Evolutionary conservation across 495 filamentous ascomycete species (phyloP).

Genomic region (Penicillium lagena): DNA sequence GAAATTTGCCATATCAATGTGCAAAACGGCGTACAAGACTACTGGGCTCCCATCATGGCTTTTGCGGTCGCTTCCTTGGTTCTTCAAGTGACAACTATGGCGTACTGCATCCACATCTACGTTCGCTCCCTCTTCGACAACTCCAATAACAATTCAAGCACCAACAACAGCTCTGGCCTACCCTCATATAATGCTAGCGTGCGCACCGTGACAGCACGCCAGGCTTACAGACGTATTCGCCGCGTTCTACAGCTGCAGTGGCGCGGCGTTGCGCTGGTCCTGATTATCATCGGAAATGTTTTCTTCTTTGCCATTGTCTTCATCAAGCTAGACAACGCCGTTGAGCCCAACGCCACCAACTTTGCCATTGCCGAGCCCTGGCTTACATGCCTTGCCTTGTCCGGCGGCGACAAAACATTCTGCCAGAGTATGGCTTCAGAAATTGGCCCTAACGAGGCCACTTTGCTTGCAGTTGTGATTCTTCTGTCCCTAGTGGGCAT

Average conservation of each 20-base stretch:
- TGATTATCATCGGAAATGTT: constrained; percentile 82
- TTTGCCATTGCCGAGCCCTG: constrained; percentile 52
- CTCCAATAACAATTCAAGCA: constrained; percentile 32
- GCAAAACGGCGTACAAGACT: constrained; percentile 66
- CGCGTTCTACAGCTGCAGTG: constrained; percentile 91
- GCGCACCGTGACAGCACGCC: constrained; percentile 75
- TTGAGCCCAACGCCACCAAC: constrained; percentile 49
- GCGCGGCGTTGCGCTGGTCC: constrained; percentile 80
- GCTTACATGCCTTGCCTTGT: constrained; percentile 61
- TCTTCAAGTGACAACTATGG: constrained; percentile 78
- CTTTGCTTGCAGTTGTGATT: constrained; percentile 72
- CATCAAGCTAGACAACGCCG: constrained; percentile 71
- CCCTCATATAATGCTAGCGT: constrained; percentile 77
- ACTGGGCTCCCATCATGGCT: constrained; percentile 84
- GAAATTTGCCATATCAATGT: constrained; percentile 90
- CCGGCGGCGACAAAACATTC: constrained; percentile 53
- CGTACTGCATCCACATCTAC: constrained; percentile 93
- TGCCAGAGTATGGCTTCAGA: constrained; percentile 53
- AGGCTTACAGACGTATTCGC: constrained; percentile 78
- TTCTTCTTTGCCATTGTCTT: constrained; percentile 90
- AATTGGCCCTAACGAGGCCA: constrained; percentile 59
- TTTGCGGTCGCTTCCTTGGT: constrained; percentile 73
- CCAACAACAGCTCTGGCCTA: constrained; percentile 63
- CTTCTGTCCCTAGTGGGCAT: constrained; percentile 80
- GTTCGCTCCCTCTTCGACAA: constrained; percentile 72